Percentiles rank a stretch among this genome's conserved stretches.
Conservation (phyloP, 1,284 basidiomycete genomes). For the Fomitiporia mediterranea region DNA sequence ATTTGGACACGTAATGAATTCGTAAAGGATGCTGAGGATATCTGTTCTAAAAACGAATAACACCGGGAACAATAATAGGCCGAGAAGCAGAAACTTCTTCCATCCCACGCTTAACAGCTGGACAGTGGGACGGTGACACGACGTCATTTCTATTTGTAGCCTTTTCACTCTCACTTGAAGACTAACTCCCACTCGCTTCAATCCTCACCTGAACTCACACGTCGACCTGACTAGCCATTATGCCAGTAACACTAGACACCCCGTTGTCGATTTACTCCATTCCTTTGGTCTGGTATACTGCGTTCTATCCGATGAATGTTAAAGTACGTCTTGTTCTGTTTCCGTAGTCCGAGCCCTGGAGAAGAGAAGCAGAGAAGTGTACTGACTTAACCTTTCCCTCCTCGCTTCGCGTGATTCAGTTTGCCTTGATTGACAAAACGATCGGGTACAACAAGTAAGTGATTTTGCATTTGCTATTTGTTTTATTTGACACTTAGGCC, state of each 20-base stretch:
- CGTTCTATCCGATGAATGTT: constrained; percentile 22
- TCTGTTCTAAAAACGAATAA: too few relatives aligned
- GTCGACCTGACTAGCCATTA: background rate
- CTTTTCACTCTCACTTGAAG: background rate
- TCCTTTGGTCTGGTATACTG: constrained; percentile 22
- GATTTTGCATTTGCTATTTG: background rate
- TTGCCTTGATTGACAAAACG: constrained; percentile 20
- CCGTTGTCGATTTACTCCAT: constrained; percentile 24
- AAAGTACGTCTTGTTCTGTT: constrained; percentile 11
- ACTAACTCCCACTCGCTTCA: too few relatives aligned
- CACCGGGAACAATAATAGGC: too few relatives aligned
- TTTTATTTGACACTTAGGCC: too few relatives aligned
- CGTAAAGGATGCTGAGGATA: too few relatives aligned
- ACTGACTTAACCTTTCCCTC: background rate
- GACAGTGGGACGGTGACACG: too few relatives aligned
- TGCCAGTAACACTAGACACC: constrained; percentile 13
- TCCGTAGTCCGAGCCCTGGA: too few relatives aligned
- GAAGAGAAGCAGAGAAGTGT: background rate
- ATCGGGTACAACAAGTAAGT: constrained; percentile 23
- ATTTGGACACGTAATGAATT: too few relatives aligned
- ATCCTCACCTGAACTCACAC: background rate
- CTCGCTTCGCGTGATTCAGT: constrained; percentile 2
- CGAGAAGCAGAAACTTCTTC: too few relatives aligned
- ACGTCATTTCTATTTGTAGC: background rate
- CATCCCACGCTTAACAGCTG: too few relatives aligned